Base-by-base conservation (phyloP, 1,284 basidiomycete species). In the Malassezia caprae region DNA sequence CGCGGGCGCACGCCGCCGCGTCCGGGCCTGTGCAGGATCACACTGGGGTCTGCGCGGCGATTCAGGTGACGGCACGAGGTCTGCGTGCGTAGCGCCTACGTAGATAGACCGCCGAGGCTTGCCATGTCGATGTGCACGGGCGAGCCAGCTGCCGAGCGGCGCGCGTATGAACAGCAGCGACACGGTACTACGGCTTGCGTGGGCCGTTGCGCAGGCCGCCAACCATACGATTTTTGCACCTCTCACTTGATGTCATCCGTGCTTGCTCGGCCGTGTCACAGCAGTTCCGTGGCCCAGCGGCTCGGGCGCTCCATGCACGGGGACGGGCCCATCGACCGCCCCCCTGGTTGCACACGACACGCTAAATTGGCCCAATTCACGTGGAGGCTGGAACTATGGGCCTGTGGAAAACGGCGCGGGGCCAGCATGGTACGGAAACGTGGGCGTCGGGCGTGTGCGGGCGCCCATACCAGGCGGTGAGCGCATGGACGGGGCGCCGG, bases 31-130 rank as follows among this genome's bases (percentile, higher is more conserved):
- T 84, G 88, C 17, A 81, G 82, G 21, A 86, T 82, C 32, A 84
- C 41, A 86, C 65, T 88, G 90, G 0, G 89, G 87, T 4, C 76
- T 72, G 75, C 88, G 13, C 80, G 80, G 73, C 91, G 89, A 76
- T 91, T 91, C 35, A 91, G 73, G 69, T 90, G 87, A 1, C 87
- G 85, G 88, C 8, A 93, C 80, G 7, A 81, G 80, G 75, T 90
- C 37, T 35, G 46, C 21, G 46, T 27, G 7, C 23, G 42, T 28
- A 11, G n/a, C 19, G 13, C 39, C 26, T 34, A 47, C 49, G 24
- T 51, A 51, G 40, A 91, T 10, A 91, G 77, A 1, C 88, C 89
- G 4, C 89, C 89, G 59, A 88, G 87, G 2, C 84, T 82, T 76
- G 91, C 89, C 56, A 88, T 78, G 71, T 90, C 91, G 50, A 91